phyloP scores from a whole-genome alignment of 495 filamentous ascomycete species.

The Entonaema liquescens region DNA sequence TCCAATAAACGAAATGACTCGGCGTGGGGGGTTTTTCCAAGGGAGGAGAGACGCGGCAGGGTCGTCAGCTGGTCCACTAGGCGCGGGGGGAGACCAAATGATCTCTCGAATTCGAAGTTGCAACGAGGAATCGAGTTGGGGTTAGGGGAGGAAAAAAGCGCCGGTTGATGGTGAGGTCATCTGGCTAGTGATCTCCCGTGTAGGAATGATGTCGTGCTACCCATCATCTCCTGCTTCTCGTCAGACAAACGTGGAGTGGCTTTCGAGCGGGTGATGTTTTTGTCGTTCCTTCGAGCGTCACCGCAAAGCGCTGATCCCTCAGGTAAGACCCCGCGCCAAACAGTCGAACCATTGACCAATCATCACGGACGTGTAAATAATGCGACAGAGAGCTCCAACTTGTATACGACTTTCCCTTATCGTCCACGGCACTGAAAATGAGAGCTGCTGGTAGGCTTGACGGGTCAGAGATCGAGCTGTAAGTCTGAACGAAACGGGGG shows the following conservation, averaged over 20 bases:
- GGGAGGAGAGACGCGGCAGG: conserved; percentile 27
- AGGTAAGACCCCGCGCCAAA: conserved; percentile 30
- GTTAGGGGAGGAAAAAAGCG: conserved; percentile 17
- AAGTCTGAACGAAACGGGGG: conserved; percentile 12
- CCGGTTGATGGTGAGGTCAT: conserved; percentile 41
- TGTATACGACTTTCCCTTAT: conserved; percentile 40
- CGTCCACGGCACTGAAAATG: conserved; percentile 26
- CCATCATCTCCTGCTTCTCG: conserved; percentile 33
- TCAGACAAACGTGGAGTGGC: conserved; percentile 28
- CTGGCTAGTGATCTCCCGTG: conserved; percentile 28
- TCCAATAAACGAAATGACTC: conserved; percentile 40
- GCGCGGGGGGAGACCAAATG: conserved; percentile 16
- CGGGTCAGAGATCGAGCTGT: conserved; percentile 5
- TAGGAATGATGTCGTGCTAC: conserved; percentile 31
- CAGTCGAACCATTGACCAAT: conserved; percentile 40
- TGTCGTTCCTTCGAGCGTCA: conserved; percentile 30
- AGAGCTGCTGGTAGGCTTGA: conserved; percentile 1
- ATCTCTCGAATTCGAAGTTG: conserved; percentile 16
- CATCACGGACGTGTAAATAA: conserved; percentile 30
- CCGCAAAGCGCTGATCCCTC: conserved; percentile 24
- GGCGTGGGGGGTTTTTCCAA: conserved; percentile 43
- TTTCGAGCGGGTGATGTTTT: conserved; percentile 32
- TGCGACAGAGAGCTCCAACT: conserved; percentile 33
- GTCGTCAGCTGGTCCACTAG: conserved; percentile 38
- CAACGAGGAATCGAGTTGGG: conserved; percentile 22